Evolutionary conservation across 2,329 filamentous ascomycete genomes (phyloP).

Genomic region (Colletotrichum spinosum): DNA sequence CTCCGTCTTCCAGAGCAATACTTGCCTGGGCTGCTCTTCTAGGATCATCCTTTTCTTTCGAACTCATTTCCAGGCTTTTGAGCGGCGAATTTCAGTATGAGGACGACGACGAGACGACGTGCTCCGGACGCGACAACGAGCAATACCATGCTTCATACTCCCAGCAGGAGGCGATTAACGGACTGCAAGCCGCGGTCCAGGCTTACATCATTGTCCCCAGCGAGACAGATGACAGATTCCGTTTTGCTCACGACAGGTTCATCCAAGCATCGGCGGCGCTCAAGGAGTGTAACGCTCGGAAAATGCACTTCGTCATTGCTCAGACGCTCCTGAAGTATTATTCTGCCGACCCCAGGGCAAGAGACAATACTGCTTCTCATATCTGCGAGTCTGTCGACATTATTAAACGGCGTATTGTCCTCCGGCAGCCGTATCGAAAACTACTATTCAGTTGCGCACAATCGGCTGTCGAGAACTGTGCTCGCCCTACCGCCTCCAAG

Average conservation of each 20-base stretch:
- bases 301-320: slow-evolving; percentile 93
- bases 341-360: slow-evolving; percentile 65
- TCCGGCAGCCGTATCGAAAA: slow-evolving; percentile 76
- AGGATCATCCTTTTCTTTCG: slow-evolving; percentile 86
- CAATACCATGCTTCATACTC: slow-evolving; percentile 61
- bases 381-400: slow-evolving; percentile 82
- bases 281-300: slow-evolving; percentile 74
- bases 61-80: slow-evolving; percentile 80
- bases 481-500: slow-evolving; percentile 82
- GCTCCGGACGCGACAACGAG: slow-evolving; percentile 43
- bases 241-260: slow-evolving; percentile 90
- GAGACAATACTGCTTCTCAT: slow-evolving; percentile 83
- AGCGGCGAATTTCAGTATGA: slow-evolving; percentile 77
- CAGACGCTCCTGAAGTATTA: slow-evolving; percentile 83
- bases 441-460: slow-evolving; percentile 84
- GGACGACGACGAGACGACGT: slow-evolving; percentile 54
- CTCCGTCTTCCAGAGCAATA: slow-evolving; percentile 78
- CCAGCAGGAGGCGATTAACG: slow-evolving; percentile 77
- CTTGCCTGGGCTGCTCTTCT: slow-evolving; percentile 88
- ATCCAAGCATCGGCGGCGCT: slow-evolving; percentile 79
- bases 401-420: slow-evolving; percentile 73
- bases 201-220: slow-evolving; percentile 82
- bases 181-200: slow-evolving; percentile 76
- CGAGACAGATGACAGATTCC: slow-evolving; percentile 87
- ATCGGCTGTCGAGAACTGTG: slow-evolving; percentile 83